A percentile compares a stretch with the other conserved stretches of the same genome.
phyloP scores from a whole-genome alignment of 208 protist genomes.

The Trypanosoma conorhini region DNA sequence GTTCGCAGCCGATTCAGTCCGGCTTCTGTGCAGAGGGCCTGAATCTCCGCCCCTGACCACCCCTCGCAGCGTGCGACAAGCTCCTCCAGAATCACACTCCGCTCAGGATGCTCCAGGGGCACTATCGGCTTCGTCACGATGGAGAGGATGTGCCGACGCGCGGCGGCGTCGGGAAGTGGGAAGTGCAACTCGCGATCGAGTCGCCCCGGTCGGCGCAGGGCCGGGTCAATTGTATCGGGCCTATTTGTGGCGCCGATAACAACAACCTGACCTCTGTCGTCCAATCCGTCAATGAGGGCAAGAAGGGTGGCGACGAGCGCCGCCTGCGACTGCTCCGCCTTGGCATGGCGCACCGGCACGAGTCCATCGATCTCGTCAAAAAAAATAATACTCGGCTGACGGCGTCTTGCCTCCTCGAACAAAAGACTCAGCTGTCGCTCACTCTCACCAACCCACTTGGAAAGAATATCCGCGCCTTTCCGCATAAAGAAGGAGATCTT shows the following conservation, averaged over 20 bases:
- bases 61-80: conserved; percentile 93
- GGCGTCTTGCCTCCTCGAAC: conserved; percentile 96
- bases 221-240: conserved; percentile 96
- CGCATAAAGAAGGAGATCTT: conserved; percentile 97
- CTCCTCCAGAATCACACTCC: conserved; percentile 83
- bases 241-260: conserved; percentile 96
- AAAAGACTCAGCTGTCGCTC: conserved; percentile 97
- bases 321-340: conserved; percentile 81
- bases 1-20: conserved; percentile 71
- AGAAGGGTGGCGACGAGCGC: conserved; percentile 93
- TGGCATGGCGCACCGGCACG: conserved; percentile 72
- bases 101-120: conserved; percentile 59
- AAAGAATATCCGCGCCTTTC: conserved; percentile 96
- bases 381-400: conserved; percentile 98
- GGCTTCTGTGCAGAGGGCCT: conserved; percentile 99
- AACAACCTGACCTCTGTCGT: conserved; percentile 91
- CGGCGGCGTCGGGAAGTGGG: conserved; percentile 69
- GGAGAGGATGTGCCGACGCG: conserved; percentile 81
- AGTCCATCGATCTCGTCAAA: conserved; percentile 99
- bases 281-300: conserved; percentile 95
- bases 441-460: conserved; percentile 98
- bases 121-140: conserved; percentile 99
- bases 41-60: conserved; percentile 99
- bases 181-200: conserved; percentile 97
- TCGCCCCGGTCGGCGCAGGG: conserved; percentile 95